phyloP scores from a whole-genome alignment of 2,329 filamentous ascomycete species.

The Trichoderma lentiforme region DNA sequence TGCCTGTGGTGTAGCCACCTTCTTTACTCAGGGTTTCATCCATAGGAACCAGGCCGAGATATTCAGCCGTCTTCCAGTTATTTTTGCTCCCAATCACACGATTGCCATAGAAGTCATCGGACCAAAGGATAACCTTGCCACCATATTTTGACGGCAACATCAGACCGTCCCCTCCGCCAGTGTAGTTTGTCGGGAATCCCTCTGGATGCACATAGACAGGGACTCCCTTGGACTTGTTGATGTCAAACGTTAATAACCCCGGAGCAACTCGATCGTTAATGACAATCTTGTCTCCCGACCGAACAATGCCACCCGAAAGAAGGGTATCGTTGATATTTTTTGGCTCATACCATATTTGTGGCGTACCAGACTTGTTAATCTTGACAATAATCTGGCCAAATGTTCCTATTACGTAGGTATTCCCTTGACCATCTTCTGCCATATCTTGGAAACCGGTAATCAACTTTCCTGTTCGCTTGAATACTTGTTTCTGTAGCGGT shows the following conservation, averaged over 20 bases:
- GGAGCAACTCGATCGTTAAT: neutral
- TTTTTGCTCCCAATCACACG: neutral
- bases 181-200: neutral
- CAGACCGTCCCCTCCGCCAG: neutral
- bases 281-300: neutral
- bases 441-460: neutral
- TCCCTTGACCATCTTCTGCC: neutral
- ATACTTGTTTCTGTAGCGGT: neutral
- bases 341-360: neutral
- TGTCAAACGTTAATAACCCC: neutral
- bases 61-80: neutral
- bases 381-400: neutral
- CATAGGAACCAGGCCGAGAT: neutral
- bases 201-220: neutral
- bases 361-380: neutral
- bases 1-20: neutral
- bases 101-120: neutral
- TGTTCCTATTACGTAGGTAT: neutral
- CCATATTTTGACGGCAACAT: neutral
- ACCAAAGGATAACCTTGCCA: neutral
- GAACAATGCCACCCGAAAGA: neutral
- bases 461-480: neutral
- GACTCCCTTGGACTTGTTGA: neutral
- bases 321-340: neutral
- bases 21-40: neutral